Percentiles rank a stretch among this genome's conserved stretches.
Evolutionary conservation across 2,329 filamentous ascomycete genomes (phyloP).

Genomic region (Tolypocladium ovalisporum): DNA sequence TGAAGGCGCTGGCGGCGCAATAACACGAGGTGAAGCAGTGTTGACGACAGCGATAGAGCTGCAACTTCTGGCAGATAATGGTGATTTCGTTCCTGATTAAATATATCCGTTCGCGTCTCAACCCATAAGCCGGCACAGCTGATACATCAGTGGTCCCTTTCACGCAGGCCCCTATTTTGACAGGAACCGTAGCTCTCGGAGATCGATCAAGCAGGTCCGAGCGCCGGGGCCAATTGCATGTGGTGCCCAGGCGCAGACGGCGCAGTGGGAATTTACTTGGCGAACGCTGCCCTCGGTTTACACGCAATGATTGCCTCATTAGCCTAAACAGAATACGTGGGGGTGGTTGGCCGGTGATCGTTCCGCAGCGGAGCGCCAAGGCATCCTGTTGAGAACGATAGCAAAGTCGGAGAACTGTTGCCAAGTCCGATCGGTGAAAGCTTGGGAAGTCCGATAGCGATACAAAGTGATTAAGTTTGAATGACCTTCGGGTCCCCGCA

Average conservation of each 20-base stretch:
- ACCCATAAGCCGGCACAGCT: neutral
- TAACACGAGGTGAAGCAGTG: too few relatives aligned
- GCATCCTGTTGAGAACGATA: neutral
- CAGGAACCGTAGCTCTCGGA: neutral
- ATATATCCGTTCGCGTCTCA: neutral
- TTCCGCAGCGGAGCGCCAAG: neutral
- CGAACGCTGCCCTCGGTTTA: neutral
- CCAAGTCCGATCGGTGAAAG: conserved; percentile 1
- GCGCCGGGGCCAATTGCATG: neutral
- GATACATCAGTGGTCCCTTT: neutral
- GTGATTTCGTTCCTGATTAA: neutral
- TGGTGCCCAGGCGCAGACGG: too few relatives aligned
- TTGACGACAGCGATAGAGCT: neutral
- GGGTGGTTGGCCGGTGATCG: neutral
- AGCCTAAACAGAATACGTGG: neutral
- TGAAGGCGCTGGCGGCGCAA: too few relatives aligned
- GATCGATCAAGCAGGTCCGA: neutral
- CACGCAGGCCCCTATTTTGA: neutral
- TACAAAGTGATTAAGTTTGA: neutral
- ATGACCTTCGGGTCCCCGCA: neutral
- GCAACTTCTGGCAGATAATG: too few relatives aligned
- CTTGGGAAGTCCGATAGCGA: neutral
- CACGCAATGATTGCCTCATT: neutral
- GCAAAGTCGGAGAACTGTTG: conserved; percentile 1
- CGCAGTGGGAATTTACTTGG: too few relatives aligned